phyloP scores from a whole-genome alignment of 2,329 filamentous ascomycete genomes.

The Hansfordia pulvinata region DNA sequence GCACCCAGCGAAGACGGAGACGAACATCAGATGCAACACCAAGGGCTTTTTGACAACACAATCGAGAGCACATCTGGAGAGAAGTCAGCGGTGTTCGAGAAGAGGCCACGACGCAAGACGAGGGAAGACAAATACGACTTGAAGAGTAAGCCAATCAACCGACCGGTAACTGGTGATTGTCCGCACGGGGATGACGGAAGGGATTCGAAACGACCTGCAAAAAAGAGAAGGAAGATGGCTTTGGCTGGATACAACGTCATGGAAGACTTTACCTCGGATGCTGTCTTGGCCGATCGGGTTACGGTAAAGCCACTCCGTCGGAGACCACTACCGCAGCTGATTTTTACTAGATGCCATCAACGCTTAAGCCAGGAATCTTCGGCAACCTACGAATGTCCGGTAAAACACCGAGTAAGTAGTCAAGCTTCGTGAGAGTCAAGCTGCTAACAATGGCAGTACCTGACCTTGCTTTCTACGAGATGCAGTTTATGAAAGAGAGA shows the following conservation, averaged over 20 bases:
- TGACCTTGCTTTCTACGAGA: constrained; percentile 38
- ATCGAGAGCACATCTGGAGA: too few relatives aligned
- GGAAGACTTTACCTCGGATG: constrained; percentile 39
- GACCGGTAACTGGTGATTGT: too few relatives aligned
- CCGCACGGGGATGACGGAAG: too few relatives aligned
- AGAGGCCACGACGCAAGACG: too few relatives aligned
- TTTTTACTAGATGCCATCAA: constrained; percentile 13
- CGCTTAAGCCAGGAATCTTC: constrained; percentile 26
- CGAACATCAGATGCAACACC: too few relatives aligned
- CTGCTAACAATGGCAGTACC: constrained; percentile 22
- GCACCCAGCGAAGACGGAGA: too few relatives aligned
- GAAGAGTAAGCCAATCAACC: too few relatives aligned
- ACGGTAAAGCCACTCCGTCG: constrained; percentile 26
- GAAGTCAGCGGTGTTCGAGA: too few relatives aligned
- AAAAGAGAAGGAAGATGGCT: constrained; percentile 13
- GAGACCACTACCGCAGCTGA: constrained; percentile 3
- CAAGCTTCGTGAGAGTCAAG: background rate
- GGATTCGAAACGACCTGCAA: constrained; percentile 8
- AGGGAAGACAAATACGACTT: too few relatives aligned
- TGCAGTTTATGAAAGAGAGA: constrained; percentile 26
- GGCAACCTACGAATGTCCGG: constrained; percentile 24
- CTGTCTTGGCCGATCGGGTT: constrained; percentile 35
- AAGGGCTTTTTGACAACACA: too few relatives aligned
- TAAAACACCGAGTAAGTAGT: constrained; percentile 21
- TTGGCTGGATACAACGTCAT: constrained; percentile 32